Percentiles rank a stretch among this genome's conserved stretches.
These are phyloP conservation scores for Leccinellum rugosiceps DNA, from an alignment of 768 basidiomycete species.

Conservation along the genomic window DNA sequence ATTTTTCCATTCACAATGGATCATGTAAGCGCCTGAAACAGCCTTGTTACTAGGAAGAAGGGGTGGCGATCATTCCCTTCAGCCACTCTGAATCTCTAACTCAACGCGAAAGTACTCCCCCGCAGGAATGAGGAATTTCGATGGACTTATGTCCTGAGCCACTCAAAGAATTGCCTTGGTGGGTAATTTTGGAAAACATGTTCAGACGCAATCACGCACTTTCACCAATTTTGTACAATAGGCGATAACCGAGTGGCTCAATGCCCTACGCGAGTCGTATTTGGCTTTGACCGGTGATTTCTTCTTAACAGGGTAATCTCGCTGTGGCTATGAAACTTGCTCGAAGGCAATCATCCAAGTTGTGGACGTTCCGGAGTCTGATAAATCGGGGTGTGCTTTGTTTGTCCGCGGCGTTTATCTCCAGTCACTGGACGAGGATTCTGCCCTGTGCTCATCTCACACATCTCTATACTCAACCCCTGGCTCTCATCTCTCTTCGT, in stretches of 20 bases:
- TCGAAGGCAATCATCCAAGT: constrained; percentile 26
- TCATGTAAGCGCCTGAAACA: constrained; percentile 6
- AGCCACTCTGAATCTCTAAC: not conserved
- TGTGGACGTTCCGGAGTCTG: constrained; percentile 3
- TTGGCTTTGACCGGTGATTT: constrained; percentile 20
- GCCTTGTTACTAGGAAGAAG: constrained; percentile 4
- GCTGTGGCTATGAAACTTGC: constrained; percentile 9
- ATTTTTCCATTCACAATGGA: not conserved
- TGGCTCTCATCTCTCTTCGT: too few relatives aligned
- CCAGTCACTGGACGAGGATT: not conserved
- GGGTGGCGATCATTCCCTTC: constrained; percentile 1
- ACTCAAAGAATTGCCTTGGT: constrained; percentile 2
- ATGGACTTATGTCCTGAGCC: constrained; percentile 2
- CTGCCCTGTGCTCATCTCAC: not conserved
- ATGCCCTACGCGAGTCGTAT: not conserved
- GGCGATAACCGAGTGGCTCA: constrained; percentile 27
- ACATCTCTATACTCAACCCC: too few relatives aligned
- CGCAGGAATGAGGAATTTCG: not conserved
- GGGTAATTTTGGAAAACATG: constrained; percentile 15
- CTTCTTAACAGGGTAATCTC: constrained; percentile 19
- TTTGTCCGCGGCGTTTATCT: not conserved
- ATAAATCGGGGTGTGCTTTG: constrained; percentile 19
- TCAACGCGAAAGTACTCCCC: not conserved
- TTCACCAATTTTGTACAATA: constrained; percentile 5
- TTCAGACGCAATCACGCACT: constrained; percentile 22